These are phyloP conservation scores for Carex cristatella DNA, from an alignment of 176 grass and related monocot genomes.

Conservation along the genomic window DNA sequence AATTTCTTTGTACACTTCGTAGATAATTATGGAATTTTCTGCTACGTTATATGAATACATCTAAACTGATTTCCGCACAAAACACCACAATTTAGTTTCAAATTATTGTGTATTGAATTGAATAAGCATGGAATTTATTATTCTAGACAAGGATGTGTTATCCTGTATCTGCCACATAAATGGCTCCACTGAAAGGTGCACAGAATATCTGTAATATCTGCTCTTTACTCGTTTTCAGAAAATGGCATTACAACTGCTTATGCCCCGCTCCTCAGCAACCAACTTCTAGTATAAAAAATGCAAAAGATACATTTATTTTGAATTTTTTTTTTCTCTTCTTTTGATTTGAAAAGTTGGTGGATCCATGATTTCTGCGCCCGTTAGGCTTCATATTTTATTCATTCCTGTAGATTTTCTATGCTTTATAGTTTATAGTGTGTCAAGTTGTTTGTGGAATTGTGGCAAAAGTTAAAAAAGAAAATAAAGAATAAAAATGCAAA, in stretches of 20 bases:
- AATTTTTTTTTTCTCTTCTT: background rate
- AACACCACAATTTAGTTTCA: background rate
- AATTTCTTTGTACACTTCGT: too few species aligned
- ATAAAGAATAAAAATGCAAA: too few species aligned
- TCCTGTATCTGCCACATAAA: background rate
- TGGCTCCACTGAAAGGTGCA: background rate
- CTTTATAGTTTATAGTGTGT: background rate
- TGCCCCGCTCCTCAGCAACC: slow-evolving; percentile 9
- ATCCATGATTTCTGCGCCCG: background rate
- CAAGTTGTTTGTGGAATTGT: too few species aligned
- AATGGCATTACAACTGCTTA: slow-evolving; percentile 15
- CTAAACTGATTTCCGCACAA: too few species aligned
- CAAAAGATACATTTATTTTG: background rate
- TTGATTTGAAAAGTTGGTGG: slow-evolving; percentile 16
- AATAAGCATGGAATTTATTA: too few species aligned
- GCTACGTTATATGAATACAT: too few species aligned
- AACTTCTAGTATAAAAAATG: slow-evolving; percentile 14
- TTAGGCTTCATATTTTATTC: background rate
- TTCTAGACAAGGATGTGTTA: background rate
- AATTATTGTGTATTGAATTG: background rate
- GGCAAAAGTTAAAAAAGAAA: too few species aligned
- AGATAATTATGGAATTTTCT: too few species aligned
- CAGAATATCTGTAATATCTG: background rate
- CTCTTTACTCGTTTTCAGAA: slow-evolving; percentile 13
- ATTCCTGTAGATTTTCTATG: background rate